These are phyloP conservation scores for Trichoderma gamsii DNA, from an alignment of 495 filamentous ascomycete species.

Conservation along the genomic window DNA sequence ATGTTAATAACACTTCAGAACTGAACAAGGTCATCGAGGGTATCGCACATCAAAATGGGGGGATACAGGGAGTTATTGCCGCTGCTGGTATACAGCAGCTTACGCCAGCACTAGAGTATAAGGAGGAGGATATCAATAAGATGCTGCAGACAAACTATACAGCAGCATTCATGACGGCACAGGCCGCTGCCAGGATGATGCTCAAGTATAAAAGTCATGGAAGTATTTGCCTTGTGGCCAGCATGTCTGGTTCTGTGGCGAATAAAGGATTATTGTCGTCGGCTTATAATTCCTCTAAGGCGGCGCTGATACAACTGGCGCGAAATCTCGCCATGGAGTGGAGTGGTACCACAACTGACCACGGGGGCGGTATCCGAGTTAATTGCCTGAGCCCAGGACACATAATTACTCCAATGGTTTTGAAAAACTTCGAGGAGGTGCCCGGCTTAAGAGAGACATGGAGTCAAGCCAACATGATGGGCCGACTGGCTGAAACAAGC, in stretches of 20 bases:
- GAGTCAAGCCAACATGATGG: conserved; percentile 67
- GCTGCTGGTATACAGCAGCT: conserved; percentile 71
- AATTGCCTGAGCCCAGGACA: conserved; percentile 65
- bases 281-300: conserved; percentile 66
- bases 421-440: conserved; percentile 58
- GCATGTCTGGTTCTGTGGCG: conserved; percentile 67
- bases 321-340: conserved; percentile 68
- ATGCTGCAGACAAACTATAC: conserved; percentile 76
- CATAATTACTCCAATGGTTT: conserved; percentile 67
- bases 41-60: conserved; percentile 49
- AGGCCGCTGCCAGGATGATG: conserved; percentile 69
- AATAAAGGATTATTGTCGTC: conserved; percentile 63
- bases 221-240: conserved; percentile 67
- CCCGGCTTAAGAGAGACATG: conserved; percentile 54
- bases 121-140: conserved; percentile 55
- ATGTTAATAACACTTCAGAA: conserved; percentile 53
- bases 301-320: conserved; percentile 59
- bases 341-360: conserved; percentile 41
- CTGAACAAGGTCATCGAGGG: conserved; percentile 47
- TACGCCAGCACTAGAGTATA: conserved; percentile 63
- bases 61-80: conserved; percentile 69
- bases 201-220: conserved; percentile 63
- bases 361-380: conserved; percentile 55
- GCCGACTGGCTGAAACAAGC: conserved; percentile 53
- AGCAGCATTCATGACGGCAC: conserved; percentile 69